These are phyloP conservation scores for Starmerella apis DNA, from an alignment of 805 yeast genomes.

Conservation along the genomic window DNA sequence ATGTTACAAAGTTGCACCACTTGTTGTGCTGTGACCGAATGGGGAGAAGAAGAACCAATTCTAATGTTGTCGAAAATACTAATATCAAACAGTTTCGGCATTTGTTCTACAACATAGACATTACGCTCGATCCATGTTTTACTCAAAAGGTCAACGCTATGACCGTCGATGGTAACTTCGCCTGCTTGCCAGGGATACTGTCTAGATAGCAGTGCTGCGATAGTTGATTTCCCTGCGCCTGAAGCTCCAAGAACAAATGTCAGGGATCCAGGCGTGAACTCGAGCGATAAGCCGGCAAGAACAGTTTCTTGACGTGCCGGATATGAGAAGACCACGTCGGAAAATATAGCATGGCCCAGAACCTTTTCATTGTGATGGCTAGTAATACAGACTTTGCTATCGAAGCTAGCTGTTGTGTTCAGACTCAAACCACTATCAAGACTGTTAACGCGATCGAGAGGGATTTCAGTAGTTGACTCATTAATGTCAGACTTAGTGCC, in stretches of 20 bases:
- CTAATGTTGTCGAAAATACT: conserved; percentile 53
- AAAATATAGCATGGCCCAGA: conserved; percentile 15
- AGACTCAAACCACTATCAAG: neutral
- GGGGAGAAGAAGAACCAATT: conserved; percentile 36
- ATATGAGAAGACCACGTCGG: conserved; percentile 42
- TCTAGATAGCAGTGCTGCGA: conserved; percentile 51
- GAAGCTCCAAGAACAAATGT: conserved; percentile 75
- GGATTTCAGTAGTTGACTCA: too few species aligned
- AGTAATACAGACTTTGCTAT: neutral
- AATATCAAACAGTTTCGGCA: conserved; percentile 53
- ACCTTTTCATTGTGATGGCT: neutral
- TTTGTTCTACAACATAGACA: conserved; percentile 66
- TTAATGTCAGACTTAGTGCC: too few species aligned
- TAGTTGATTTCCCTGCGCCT: conserved; percentile 88
- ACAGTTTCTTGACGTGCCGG: conserved; percentile 45
- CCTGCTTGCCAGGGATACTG: conserved; percentile 51
- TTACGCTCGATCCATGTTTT: conserved; percentile 47
- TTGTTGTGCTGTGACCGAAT: conserved; percentile 25
- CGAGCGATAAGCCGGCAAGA: conserved; percentile 40
- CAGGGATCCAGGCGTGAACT: conserved; percentile 38
- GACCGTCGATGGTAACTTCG: conserved; percentile 46
- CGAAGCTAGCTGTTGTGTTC: neutral
- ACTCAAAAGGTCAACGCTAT: conserved; percentile 37
- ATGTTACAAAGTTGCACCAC: conserved; percentile 43
- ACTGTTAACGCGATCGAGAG: neutral